These are phyloP conservation scores for Pyricularia grisea DNA, from an alignment of 2,329 filamentous ascomycete species.

Conservation along the genomic window DNA sequence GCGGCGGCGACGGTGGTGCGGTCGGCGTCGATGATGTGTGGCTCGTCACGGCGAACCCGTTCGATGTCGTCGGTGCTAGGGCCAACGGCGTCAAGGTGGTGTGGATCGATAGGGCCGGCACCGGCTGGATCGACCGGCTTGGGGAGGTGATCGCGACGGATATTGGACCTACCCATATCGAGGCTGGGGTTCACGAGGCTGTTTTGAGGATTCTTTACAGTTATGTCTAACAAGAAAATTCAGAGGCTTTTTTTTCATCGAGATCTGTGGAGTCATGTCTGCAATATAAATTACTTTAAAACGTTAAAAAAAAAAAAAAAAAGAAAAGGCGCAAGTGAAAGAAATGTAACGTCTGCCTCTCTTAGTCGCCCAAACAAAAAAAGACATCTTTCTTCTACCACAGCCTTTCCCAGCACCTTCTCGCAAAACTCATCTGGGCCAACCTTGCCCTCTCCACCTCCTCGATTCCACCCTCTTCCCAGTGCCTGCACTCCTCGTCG, in stretches of 20 bases:
- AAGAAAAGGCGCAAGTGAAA: not conserved
- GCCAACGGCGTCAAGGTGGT: conserved; percentile 51
- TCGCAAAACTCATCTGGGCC: conserved; percentile 7
- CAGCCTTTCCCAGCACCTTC: conserved; percentile 10
- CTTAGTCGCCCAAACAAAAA: no score
- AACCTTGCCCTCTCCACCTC: conserved; percentile 9
- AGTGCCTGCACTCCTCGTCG: conserved; percentile 28
- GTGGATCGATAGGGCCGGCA: conserved; percentile 56
- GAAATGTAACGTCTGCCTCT: not conserved
- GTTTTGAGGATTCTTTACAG: not conserved
- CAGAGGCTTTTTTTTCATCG: not conserved
- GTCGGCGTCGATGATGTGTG: conserved; percentile 43
- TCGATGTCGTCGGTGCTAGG: conserved; percentile 59
- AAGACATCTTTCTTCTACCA: conserved; percentile 7
- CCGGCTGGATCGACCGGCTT: conserved; percentile 57
- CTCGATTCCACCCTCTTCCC: conserved; percentile 10
- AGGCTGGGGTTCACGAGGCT: not conserved
- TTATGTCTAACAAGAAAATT: not conserved
- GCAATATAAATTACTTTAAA: not conserved
- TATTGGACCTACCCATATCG: not conserved
- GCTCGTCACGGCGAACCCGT: conserved; percentile 65
- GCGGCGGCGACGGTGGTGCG: conserved; percentile 33
- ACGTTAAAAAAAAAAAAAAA: no score
- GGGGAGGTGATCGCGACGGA: conserved; percentile 28
- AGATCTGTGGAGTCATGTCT: not conserved